A percentile compares a stretch with the other conserved stretches of the same genome.
Evolutionary conservation across 768 basidiomycete genomes (phyloP).

Genomic region (Rhizopogon vinicolor): DNA sequence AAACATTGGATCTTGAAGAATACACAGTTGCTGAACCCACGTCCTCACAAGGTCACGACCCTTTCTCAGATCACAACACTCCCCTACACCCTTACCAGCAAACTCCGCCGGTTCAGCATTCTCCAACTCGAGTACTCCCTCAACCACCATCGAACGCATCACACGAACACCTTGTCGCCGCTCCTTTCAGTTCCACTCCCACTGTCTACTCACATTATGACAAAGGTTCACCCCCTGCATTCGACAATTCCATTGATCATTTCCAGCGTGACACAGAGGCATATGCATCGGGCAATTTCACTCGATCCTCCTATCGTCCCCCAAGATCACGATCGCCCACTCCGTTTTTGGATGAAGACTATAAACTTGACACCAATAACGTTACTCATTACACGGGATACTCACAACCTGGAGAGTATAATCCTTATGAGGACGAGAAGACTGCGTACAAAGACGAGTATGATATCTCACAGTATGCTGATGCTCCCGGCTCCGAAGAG

Average conservation of each 20-base stretch:
- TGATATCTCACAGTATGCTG: conserved; percentile 28
- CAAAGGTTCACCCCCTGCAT: conserved; percentile 26
- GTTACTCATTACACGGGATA: conserved; percentile 52
- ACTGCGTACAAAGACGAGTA: conserved; percentile 16
- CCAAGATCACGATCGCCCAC: conserved; percentile 75
- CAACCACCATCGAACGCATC: conserved; percentile 15
- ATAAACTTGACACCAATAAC: conserved; percentile 51
- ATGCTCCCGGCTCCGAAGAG: conserved; percentile 15
- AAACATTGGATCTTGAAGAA: conserved; percentile 52
- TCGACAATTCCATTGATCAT: conserved; percentile 41
- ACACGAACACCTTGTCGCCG: conserved; percentile 15
- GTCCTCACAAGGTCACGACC: conserved; percentile 25
- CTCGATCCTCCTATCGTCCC: conserved; percentile 42
- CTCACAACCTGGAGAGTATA: conserved; percentile 14
- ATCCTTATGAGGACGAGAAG: conserved; percentile 21
- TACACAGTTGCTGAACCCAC: conserved; percentile 2
- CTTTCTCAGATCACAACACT: conserved; percentile 24
- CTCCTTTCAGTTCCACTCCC: conserved; percentile 17
- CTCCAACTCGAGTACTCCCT: conserved; percentile 26
- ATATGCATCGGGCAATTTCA: conserved; percentile 58
- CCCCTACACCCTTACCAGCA: conserved; percentile 20
- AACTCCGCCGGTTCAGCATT: conserved; percentile 34
- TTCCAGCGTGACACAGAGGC: conserved; percentile 65
- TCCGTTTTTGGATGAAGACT: conserved; percentile 73
- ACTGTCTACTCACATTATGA: conserved; percentile 6